Evolutionary conservation across 495 filamentous ascomycete genomes (phyloP), one percentile per base, ranked within the genome.

Genomic region (Mytilinidion resinicola): DNA sequence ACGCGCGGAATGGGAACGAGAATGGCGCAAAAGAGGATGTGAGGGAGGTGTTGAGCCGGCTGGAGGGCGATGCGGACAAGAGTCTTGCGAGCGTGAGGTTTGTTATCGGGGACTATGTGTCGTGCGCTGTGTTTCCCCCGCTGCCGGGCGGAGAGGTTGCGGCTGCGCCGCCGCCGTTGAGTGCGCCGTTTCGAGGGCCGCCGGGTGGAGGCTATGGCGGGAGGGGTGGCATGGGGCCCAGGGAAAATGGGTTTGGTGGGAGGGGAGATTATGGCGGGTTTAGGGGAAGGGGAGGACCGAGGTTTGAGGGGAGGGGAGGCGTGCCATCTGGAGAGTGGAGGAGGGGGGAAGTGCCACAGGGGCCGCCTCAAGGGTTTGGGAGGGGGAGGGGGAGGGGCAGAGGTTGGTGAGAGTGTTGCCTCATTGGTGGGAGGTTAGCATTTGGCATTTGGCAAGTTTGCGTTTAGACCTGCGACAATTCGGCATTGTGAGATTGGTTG

Each of bases 101-200:
- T 63, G 85, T 96, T 33, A 84, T 91, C 57, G 93, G 92, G 0
- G 92, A 96, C 73, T 96, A 85, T 68, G 79, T 97, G 20, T 83
- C 83, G 55, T 89, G 86, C 68, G 87, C 89, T 2, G 84, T 97
- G 47, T 72, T 90, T 20, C 84, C 87, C 43, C 89, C 92, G 14
- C 70, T 84, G 67, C 73, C 78, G 43, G 85, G 91, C 66, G 90
- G 90, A 0, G 79, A 79, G n/a, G 84, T 95, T 19, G 83, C 82
- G 52, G 80, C 85, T 8, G 68, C 78, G 10, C 74, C 71, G 56
- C 71, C 66, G 60, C 69, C 65, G 55, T 76, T 52, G 64, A 70
- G 17, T 65, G 75, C 36, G 53, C 38, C 54, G n/a, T 60, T 51
- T 60, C 19, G 14, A 49, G 63, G 53, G 10, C 46, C 51, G 19